A percentile compares a stretch with the other conserved stretches of the same genome.
These are phyloP conservation scores for Fusarium succisae DNA, from an alignment of 2,329 filamentous ascomycete genomes.

Conservation along the genomic window DNA sequence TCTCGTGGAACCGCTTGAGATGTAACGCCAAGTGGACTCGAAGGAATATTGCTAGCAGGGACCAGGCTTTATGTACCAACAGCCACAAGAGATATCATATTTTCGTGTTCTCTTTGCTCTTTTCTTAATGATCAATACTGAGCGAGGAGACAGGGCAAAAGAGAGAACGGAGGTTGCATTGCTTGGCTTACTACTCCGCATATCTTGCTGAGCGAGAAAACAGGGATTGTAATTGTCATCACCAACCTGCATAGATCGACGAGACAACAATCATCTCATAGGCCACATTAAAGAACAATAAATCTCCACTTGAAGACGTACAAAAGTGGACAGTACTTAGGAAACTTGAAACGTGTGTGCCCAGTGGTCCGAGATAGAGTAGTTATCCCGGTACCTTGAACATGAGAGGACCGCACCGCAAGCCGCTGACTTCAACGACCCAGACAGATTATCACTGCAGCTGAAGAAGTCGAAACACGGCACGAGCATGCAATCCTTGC, in stretches of 20 bases:
- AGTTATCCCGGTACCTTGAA: background rate
- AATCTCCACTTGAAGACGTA: background rate
- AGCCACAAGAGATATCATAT: background rate
- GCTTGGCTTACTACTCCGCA: background rate
- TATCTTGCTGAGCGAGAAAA: background rate
- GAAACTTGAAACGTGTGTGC: background rate
- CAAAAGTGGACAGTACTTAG: background rate
- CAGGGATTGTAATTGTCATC: conserved; percentile 5
- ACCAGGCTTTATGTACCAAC: background rate
- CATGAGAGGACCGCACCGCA: background rate
- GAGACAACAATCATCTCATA: background rate
- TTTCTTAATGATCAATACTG: background rate
- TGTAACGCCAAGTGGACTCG: conserved; percentile 1
- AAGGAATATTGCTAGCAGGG: conserved; percentile 2
- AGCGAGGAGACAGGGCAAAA: background rate
- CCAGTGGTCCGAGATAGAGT: background rate
- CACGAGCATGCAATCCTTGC: background rate
- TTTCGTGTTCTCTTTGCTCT: background rate
- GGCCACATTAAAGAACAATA: fast-evolving
- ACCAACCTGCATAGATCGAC: background rate
- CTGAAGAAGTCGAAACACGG: background rate
- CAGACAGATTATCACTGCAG: background rate
- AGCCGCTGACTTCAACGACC: background rate
- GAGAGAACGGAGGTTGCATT: background rate
- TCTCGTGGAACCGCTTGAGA: background rate